Evolutionary conservation across 768 basidiomycete species (phyloP).

Genomic region (Tulasnella calospora): DNA sequence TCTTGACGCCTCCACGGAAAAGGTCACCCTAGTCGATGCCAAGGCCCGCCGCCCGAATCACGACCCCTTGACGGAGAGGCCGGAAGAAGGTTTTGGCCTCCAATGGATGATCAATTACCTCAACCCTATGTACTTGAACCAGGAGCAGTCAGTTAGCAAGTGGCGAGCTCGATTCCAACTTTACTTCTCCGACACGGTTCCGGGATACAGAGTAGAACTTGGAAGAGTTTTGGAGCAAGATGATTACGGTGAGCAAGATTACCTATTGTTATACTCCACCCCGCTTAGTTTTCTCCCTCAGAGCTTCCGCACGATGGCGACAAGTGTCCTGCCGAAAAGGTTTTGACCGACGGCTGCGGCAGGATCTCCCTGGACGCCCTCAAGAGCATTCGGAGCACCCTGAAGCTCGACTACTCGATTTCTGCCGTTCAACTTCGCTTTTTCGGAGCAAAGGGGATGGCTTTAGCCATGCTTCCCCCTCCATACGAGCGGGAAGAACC

Average conservation of each 20-base stretch:
- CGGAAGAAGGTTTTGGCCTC: not conserved
- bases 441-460: not conserved
- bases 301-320: not conserved
- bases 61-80: not conserved
- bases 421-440: not conserved
- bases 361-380: not conserved
- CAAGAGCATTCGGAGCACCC: not conserved
- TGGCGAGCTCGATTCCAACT: slow-evolving; percentile 15
- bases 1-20: not conserved
- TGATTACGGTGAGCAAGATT: not conserved
- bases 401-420: not conserved
- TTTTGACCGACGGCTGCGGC: slow-evolving; percentile 1
- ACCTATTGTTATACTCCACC: not conserved
- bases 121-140: not conserved
- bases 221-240: not conserved
- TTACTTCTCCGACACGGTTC: slow-evolving; percentile 2
- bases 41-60: not conserved
- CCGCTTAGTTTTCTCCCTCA: not conserved
- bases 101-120: not conserved
- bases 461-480: not conserved
- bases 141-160: slow-evolving; percentile 7
- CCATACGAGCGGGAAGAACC: not conserved
- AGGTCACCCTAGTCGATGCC: not conserved
- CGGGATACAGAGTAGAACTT: not conserved
- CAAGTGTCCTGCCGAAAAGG: slow-evolving; percentile 3